Evolutionary conservation across 208 protist genomes (phyloP), one percentile per base, ranked within the genome.

Genomic region (Lotmaria passim): DNA sequence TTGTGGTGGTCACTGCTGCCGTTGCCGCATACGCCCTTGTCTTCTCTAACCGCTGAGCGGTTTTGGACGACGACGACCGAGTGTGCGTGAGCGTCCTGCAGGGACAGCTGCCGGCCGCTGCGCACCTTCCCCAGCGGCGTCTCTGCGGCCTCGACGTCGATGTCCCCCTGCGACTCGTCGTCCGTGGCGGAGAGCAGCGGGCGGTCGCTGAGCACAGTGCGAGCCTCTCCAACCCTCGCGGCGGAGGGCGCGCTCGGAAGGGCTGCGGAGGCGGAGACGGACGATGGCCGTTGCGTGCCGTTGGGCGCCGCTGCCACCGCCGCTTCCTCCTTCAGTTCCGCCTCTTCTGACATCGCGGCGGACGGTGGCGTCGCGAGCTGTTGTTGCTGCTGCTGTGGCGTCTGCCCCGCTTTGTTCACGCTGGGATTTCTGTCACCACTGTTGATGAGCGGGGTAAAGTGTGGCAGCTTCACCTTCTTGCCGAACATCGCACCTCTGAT

Each of bases 381-480:
- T 15, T 12, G 38, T 43, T 26, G 38, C 53, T 61, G 41, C 44
- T 39, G 52, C 41, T 47, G 47, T 31, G 8, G 44, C n/a, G 19
- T 26, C 4, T 30, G 23, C 31, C 1, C 34, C 33, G 0, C 7
- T 14, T 58, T 33, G 11, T 36, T 0, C 38, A 5, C 23, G 2
- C 34, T 10, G 3, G 36, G n/a, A 2, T 33, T 17, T 7, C 15
- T 53, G 28, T 44, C 53, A 5, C 51, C 43, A 14, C 30, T 60
- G 1, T 31, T 23, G 17, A 50, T 26, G 23, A 75, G 60, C 6
- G 70, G 46, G 3, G 53, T 36, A 36, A 76, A 76, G 55, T 60
- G 46, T 1, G 56, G 55, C 19, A 76, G 47, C 15, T 30, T 24
- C 39, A 70, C 51, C 28, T 34, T 4, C 14, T 52, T 63, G 4